Base-by-base conservation (phyloP, 139 green algal species). In the Ettlia oleoabundans region DNA sequence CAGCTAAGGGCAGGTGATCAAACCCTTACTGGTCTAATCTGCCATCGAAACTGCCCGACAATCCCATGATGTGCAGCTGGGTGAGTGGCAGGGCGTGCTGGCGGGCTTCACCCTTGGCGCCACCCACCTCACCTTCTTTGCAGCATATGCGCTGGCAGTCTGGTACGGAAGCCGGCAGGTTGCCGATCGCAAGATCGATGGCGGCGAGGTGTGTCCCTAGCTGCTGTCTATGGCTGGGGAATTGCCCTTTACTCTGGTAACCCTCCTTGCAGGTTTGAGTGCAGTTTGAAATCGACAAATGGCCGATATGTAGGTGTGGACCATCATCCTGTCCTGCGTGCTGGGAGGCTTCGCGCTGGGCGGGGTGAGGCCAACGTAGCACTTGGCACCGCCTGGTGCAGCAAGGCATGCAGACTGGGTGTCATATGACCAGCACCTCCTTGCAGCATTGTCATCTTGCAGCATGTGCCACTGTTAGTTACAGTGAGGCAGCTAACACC, bases 101-200 rank as follows among this genome's bases (percentile, higher is more conserved):
- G 74, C 78, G 35, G 90, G 90, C 53, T 61, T 90, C 52, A 85
- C 74, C 6, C 28, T 91, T 21, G 91, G 90, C 64, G 64, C 32
- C 32, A 79, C 84, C 42, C 81, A 78, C 43, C 62, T 78, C 24
- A 61, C 78, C 7, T 82, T 82, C 67, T 87, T 84, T 28, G 69
- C 52, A 21, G 82, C 69, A 21, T 95, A 95, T 68, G 93, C 93
- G 0, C 52, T 96, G 21, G 91, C 90, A 1, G 79, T 97, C 1
- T 95, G 90, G 82, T 98, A 95, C 81, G 94, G 94, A 6, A 86
- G 87, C 1, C 80, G 71, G 4, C 76, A 85, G 18, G 82, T 96
- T 37, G 73, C 75, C 0, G 87, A 84, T 3, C 86, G 86, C 21
- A 84, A 69, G 24, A 93, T 92, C 72, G 90, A 64, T 22, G 90